These are phyloP conservation scores for Kodamaea fungicola DNA, from an alignment of 1,139 yeast genomes.

Conservation along the genomic window DNA sequence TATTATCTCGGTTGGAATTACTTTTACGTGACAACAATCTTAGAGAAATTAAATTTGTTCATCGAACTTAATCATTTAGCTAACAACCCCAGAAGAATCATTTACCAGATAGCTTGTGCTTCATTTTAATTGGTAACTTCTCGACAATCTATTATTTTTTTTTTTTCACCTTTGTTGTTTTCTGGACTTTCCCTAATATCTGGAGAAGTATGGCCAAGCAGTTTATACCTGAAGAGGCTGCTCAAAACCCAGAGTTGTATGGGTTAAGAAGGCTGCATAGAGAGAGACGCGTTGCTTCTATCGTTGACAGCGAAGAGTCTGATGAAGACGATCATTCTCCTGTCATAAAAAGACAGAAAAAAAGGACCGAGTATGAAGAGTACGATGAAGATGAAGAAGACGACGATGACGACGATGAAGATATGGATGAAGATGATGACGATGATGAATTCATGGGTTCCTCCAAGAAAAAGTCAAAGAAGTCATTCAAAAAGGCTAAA, in stretches of 20 bases:
- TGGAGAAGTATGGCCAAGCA: conserved; percentile 18
- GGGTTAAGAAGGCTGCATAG: conserved; percentile 88
- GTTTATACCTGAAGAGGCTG: conserved; percentile 39
- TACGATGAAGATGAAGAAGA: conserved; percentile 26
- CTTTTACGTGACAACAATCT: too few relatives aligned
- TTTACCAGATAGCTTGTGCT: too few relatives aligned
- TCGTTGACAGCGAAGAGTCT: conserved; percentile 41
- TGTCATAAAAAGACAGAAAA: conserved; percentile 11
- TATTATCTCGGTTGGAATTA: too few relatives aligned
- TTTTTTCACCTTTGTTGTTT: conserved; percentile 13
- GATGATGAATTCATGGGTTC: conserved; percentile 26
- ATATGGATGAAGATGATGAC: conserved; percentile 25
- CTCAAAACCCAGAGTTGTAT: conserved; percentile 78
- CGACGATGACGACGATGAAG: conserved; percentile 23
- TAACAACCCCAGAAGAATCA: too few relatives aligned
- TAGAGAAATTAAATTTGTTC: too few relatives aligned
- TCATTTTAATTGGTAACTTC: neutral
- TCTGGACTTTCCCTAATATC: conserved; percentile 4
- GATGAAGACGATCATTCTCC: conserved; percentile 27
- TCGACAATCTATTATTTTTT: neutral
- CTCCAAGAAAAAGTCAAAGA: conserved; percentile 14
- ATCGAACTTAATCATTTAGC: too few relatives aligned
- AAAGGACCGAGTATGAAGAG: conserved; percentile 15
- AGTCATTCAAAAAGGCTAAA: conserved; percentile 4
- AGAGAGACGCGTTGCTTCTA: conserved; percentile 46